Evolutionary conservation across 495 filamentous ascomycete species (phyloP), one percentile per base, ranked within the genome.

Genomic region (Amphirosellinia nigrospora): DNA sequence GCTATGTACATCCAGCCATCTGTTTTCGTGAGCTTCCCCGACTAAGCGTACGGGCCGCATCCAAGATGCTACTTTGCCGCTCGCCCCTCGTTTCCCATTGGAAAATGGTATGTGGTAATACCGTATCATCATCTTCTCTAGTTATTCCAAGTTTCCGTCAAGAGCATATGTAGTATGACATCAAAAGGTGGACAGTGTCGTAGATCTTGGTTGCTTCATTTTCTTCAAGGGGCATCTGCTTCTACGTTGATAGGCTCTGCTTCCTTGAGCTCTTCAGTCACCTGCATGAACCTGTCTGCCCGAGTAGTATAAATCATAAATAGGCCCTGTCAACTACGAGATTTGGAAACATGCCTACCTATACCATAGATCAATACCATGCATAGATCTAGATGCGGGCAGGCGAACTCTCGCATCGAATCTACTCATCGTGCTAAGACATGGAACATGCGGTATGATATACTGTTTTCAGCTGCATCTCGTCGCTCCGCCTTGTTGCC

Each of bases 271-370:
- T 39, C 21, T 26, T 65, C 32, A 23, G 11, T 39, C 63, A 21
- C 46, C 41, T 63, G 32, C 63, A 53, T 50, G 61, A 50, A 64
- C 43, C 60, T 32, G 1, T 36, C 55, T 58, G 1, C n/a, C 19
- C 19, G 28, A 21, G 16, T 13, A 41, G 15, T 36, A 34, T 38
- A 10, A 39, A 8, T 8, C 19, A 13, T 43, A 43, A 13, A 9
- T 30, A 16, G 13, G 23, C 4, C 10, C 50, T 53, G 26, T 1
- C 9, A 48, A 21, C 32, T 34, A 19, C 32, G 55, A 36, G 28
- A 58, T 58, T 58, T 58, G 55, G 55, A 58, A 58, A 13, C 30
- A 58, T 58, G 55, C 55, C 55, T 58, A 36, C 32, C 55, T 36
- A 36, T 58, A 30, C 28, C 50, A 50, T 7, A 45, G 23, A 63